Conservation (phyloP, 805 yeast genomes). For the Blastobotrys chiropterorum region DNA sequence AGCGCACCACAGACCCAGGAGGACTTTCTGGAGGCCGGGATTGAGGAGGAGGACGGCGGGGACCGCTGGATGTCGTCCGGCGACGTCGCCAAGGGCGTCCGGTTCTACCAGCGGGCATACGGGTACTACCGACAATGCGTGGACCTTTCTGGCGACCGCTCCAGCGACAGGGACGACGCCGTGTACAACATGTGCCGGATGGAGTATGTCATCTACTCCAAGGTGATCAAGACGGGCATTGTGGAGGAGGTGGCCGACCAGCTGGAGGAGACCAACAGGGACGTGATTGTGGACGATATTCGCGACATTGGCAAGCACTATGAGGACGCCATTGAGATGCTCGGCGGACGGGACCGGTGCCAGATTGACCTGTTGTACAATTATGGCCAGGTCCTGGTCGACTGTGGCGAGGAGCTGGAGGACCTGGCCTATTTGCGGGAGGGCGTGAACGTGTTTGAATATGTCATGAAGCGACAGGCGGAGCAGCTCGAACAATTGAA, state of each 20-base stretch:
- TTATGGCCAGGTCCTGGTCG: slow-evolving; percentile 21
- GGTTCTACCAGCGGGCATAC: slow-evolving; percentile 60
- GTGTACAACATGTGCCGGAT: slow-evolving; percentile 56
- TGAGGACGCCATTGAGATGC: slow-evolving; percentile 10
- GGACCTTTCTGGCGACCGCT: slow-evolving; percentile 8
- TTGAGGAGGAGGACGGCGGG: slow-evolving; percentile 64
- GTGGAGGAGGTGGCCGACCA: slow-evolving; percentile 6
- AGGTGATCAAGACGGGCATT: slow-evolving; percentile 34
- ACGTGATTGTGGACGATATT: slow-evolving; percentile 9
- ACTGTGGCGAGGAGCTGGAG: slow-evolving; percentile 19
- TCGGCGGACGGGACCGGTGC: neutral
- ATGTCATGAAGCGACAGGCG: slow-evolving; percentile 13
- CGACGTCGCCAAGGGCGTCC: slow-evolving; percentile 55
- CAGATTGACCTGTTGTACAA: slow-evolving; percentile 19
- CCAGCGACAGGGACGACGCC: slow-evolving; percentile 35
- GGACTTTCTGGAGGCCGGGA: slow-evolving; percentile 51
- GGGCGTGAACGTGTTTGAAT: slow-evolving; percentile 17
- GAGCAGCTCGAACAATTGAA: slow-evolving; percentile 9
- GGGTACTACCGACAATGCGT: slow-evolving; percentile 38
- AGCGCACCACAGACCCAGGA: slow-evolving; percentile 35
- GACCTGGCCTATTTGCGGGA: slow-evolving; percentile 4
- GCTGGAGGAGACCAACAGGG: slow-evolving; percentile 4
- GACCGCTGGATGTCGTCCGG: slow-evolving; percentile 61
- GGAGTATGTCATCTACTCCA: slow-evolving; percentile 51
- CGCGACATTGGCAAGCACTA: slow-evolving; percentile 10